Base-by-base conservation (phyloP, 2,329 filamentous ascomycete genomes). In the Penicillium sp. region DNA sequence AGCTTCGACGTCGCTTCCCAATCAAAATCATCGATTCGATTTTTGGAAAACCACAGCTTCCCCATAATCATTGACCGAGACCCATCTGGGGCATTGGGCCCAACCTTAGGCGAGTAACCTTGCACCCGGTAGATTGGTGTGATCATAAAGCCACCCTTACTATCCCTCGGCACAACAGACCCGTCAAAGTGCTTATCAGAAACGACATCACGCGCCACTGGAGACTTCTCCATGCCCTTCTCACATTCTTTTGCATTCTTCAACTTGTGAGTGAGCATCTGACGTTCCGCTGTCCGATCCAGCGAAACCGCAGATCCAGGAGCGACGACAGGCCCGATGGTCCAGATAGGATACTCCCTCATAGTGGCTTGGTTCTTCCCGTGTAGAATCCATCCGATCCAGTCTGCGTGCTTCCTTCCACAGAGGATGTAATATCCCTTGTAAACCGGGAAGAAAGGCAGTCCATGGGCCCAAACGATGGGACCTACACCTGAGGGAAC, bases 341-440 rank as follows among this genome's bases (percentile, higher is more conserved):
- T 61, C 57, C 59, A 65, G 16, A 52, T 51, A 0, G 63, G 59
- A 13, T 39, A 55, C 1, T 10, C 6, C 19, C 45, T 48, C n/a
- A 35, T 35, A 2, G 22, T 26, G 2, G 14, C 10, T 1, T 39
- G 33, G 14, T 3, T n/a, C 24, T 54, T 51, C 22, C 45, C 29
- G 3, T 55, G 39, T 3, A 65, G 42, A 9, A 52, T 24, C 63
- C 63, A 65, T 19, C 63, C 61, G 3, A 63, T 47, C 45, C 60
- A 62, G 0, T 10, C 2, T 0, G 61, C 61, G 24, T 63, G 50
- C 3, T 35, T 24, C 1, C 63, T 56, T 8, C 63, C 63, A 42
- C 57, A 59, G 10, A 65, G 61, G 19, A 65, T 58, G 39, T 65
- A 65, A 27, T 65, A 64, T 0, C 61, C 63, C n/a, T 62, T 62